These are phyloP conservation scores for Solanum sparsipilum DNA, from an alignment of 257 asterid species.

Conservation along the genomic window DNA sequence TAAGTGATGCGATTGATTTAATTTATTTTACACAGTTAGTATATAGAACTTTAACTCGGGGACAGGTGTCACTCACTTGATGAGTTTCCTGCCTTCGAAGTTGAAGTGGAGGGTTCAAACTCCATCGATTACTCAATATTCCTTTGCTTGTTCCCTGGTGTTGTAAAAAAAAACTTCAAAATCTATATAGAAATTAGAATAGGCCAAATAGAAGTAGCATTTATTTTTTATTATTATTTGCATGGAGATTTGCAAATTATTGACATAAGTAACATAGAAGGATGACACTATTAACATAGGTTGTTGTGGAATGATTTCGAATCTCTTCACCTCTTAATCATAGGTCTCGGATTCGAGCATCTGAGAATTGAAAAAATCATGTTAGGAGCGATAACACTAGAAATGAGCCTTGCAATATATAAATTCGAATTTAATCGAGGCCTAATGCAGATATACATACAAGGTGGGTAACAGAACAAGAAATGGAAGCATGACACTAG, in stretches of 20 bases:
- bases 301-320: background rate
- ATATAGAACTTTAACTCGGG: background rate
- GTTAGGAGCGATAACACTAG: background rate
- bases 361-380: background rate
- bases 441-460: background rate
- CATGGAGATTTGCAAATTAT: background rate
- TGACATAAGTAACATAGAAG: background rate
- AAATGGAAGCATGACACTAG: background rate
- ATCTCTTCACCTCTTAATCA: no score
- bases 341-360: background rate
- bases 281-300: background rate
- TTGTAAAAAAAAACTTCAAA: no score
- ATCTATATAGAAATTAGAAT: no score
- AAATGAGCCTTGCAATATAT: background rate
- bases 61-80: background rate
- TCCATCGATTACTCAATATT: no score
- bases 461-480: background rate
- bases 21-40: background rate
- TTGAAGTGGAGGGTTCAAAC: no score
- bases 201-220: background rate
- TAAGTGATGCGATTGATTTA: background rate
- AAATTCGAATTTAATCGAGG: accelerated
- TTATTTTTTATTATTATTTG: background rate
- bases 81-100: background rate
- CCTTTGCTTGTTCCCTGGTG: no score